Base-by-base conservation (phyloP, 1,139 yeast genomes). In the Diutina mesorugosa region DNA sequence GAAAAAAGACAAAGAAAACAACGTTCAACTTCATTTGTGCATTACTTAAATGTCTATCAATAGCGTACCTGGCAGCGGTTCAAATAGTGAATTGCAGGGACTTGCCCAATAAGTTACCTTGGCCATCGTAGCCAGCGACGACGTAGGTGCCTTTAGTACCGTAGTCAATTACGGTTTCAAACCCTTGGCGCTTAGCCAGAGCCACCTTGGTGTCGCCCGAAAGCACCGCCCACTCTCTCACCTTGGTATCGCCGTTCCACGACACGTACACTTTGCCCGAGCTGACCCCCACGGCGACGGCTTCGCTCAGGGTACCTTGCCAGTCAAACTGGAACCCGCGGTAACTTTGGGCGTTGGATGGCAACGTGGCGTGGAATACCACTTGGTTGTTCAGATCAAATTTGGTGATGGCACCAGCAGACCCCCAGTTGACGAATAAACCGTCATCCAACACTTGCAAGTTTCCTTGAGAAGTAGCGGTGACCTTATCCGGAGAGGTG, bases 171-270 rank as follows among this genome's bases (percentile, higher is more conserved):
- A 1, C 30, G 8, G 50, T 47, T 5, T 47, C 50, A 26, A 47
- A 47, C 14, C 50, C 50, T 10, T 18, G 9, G 10, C 50, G 26
- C 8, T 8, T 12, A 21, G n/a, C 30, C 9, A 10, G 21, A 47
- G 29, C 50, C 6, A 26, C 28, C 9, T 16, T 10, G 7, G 7
- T 2, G 9, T 61, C 61, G 47, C 65, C 57, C 6, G 56, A 55
- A 56, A 58, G 67, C 55, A 68, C 63, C 57, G 62, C 64, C 76
- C 76, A 72, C 3, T 45, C 50, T 55, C 61, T 62, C 28, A 75
- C 71, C 54, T 64, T 63, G 5, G 76, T 72, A 57, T 71, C 77
- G 16, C 77, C 77, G 61, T 72, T 72, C 76, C 76, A 72, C 55
- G 72, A 68, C 47, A 72, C 71, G 56, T 68, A 70, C 6, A 71